Evolutionary conservation across 129 eudicot species (phyloP).

Genomic region (Centella asiatica): DNA sequence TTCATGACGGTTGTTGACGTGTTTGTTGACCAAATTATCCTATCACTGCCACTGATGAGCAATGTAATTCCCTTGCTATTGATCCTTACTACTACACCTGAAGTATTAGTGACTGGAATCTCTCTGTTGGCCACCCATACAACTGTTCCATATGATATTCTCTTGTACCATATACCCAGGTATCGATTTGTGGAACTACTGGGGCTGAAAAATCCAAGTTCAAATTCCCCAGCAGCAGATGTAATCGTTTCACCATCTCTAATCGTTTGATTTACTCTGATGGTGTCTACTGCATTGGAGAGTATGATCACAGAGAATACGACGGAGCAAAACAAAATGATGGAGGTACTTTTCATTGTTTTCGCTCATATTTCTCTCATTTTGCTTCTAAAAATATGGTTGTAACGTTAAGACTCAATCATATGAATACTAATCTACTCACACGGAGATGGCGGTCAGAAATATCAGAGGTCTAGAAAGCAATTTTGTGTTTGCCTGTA

Average conservation of each 20-base stretch:
- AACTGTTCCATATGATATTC: neutral
- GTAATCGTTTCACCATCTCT: neutral
- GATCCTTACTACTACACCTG: neutral
- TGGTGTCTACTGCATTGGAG: neutral
- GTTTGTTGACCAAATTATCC: neutral
- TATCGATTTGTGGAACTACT: constrained; percentile 1
- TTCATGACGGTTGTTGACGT: neutral
- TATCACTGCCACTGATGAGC: neutral
- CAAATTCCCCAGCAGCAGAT: neutral
- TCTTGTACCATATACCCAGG: constrained; percentile 4
- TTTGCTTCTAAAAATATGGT: too few species aligned
- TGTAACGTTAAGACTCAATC: too few species aligned
- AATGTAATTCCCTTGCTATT: neutral
- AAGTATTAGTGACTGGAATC: neutral
- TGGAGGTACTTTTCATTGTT: neutral
- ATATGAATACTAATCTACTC: too few species aligned
- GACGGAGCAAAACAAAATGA: neutral
- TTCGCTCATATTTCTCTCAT: neutral
- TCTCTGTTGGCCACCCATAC: constrained; percentile 7
- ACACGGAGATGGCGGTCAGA: too few species aligned
- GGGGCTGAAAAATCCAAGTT: neutral
- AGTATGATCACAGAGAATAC: neutral
- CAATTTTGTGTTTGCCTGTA: too few species aligned
- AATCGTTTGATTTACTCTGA: neutral
- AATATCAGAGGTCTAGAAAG: too few species aligned